Base-by-base conservation (phyloP, 306 rosid genomes). In the Ormosia semicastrata region DNA sequence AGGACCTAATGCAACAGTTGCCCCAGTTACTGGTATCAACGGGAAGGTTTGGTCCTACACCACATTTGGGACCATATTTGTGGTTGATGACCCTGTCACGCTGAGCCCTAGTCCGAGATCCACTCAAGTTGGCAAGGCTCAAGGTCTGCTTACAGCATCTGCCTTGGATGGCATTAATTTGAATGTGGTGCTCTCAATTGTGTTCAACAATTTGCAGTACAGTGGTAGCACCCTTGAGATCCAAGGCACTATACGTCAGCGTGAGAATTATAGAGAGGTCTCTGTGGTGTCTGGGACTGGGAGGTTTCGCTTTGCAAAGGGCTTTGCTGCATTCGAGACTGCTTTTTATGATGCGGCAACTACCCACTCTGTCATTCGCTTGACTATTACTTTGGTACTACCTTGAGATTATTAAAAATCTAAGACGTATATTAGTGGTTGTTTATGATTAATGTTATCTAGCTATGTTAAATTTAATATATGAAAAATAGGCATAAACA, bases 201-300 rank as follows among this genome's bases (percentile, higher is more conserved):
- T 87, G 75, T 87, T 87, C 81, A 74, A 14, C 13, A 58, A 36
- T 62, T 33, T 4, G 24, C 70, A 78, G 30, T 82, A 76, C 14
- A 62, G 9, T 53, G 87, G 80, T 3, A 85, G 91, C 76, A 76
- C 82, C 0, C 43, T 88, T 34, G 73, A 85, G 63, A 41, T 88
- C 3, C 87, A 82, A 76, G 91, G 89, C 0, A 7, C n/a, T 40
- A 79, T 73, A 8, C 85, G 71, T 13, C 86, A 87, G 5, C 63
- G 34, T 14, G 83, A 87, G 50, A 81, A 79, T 46, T 62, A 15
- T 4, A 84, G 66, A 39, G 91, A 89, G 53, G n/a, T 91, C 0
- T 77, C 89, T 1, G 89, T 89, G 58, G 89, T 89, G 7, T 77
- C 86, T 18, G 94, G 92, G 11, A 91, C 92, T 4, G 94, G 92